These are phyloP conservation scores for Thermothelomyces thermophilus DNA, from an alignment of 2,329 filamentous ascomycete species.

Conservation along the genomic window DNA sequence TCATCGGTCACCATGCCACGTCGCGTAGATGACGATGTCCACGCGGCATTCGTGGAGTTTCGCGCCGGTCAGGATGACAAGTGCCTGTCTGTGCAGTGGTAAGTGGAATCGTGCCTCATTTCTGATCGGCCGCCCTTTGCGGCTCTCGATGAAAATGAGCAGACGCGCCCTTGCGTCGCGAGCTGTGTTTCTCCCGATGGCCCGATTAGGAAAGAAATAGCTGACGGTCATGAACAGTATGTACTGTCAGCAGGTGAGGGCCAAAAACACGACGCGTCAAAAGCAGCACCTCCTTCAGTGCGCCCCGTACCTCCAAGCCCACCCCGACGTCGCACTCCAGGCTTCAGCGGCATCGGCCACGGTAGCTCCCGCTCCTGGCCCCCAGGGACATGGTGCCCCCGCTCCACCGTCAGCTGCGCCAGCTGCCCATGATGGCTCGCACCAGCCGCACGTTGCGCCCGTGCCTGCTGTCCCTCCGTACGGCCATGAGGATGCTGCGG, in stretches of 20 bases:
- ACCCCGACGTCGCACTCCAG: constrained; percentile 21
- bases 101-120: too few relatives aligned
- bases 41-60: constrained; percentile 22
- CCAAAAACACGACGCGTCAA: constrained; percentile 26
- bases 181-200: too few relatives aligned
- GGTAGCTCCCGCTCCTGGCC: background rate
- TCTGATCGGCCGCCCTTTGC: too few relatives aligned
- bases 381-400: background rate
- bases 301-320: constrained; percentile 20
- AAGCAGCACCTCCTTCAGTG: constrained; percentile 24
- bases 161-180: background rate
- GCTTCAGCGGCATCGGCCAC: constrained; percentile 6
- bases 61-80: constrained; percentile 12
- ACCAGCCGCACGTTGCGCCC: background rate
- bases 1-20: constrained; percentile 17
- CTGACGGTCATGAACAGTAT: background rate
- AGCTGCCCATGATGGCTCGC: background rate
- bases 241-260: constrained; percentile 22
- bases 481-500: constrained; percentile 7
- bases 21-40: constrained; percentile 21
- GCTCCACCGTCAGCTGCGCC: background rate
- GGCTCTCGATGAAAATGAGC: background rate
- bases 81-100: constrained; percentile 22
- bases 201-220: too few relatives aligned
- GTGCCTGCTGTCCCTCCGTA: background rate